Conservation (phyloP, 495 filamentous ascomycete genomes). For the Trichoderma erinaceum region DNA sequence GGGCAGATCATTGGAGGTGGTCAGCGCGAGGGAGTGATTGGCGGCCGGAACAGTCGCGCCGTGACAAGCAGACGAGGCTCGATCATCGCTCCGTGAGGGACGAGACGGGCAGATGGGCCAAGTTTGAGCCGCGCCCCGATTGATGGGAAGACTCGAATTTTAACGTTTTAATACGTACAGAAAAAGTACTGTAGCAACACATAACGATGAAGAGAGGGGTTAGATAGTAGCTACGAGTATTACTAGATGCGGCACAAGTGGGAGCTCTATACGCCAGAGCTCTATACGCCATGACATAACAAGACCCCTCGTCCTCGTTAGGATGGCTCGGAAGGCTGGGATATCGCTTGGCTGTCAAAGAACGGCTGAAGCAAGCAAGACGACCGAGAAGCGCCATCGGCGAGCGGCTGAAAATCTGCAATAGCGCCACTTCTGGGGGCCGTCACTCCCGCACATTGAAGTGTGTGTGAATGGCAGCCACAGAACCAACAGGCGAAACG, state of each 20-base stretch:
- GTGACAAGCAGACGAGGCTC: not conserved
- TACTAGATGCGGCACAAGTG: too few species aligned
- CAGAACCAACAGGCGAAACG: too few species aligned
- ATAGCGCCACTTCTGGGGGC: not conserved
- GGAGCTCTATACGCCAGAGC: too few species aligned
- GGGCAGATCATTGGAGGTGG: not conserved
- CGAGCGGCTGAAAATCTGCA: not conserved
- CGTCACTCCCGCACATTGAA: not conserved
- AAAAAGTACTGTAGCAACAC: too few species aligned
- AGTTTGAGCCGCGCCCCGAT: conserved; percentile 4
- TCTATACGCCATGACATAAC: too few species aligned
- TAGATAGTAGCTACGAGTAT: too few species aligned
- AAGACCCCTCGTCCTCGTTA: too few species aligned
- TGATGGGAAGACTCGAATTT: not conserved
- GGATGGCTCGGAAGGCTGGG: too few species aligned
- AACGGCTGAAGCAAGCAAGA: not conserved
- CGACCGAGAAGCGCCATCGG: not conserved
- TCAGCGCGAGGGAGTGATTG: conserved; percentile 1
- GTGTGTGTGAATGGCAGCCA: not conserved
- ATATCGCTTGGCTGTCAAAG: not conserved
- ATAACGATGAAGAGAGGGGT: too few species aligned
- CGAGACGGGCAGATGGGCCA: not conserved
- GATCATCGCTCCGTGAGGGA: not conserved
- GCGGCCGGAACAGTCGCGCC: not conserved
- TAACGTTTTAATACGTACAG: too few species aligned